Evolutionary conservation across 2,329 filamentous ascomycete species (phyloP), one percentile per base, ranked within the genome.

Genomic region (Byssoonygena ceratinophila): DNA sequence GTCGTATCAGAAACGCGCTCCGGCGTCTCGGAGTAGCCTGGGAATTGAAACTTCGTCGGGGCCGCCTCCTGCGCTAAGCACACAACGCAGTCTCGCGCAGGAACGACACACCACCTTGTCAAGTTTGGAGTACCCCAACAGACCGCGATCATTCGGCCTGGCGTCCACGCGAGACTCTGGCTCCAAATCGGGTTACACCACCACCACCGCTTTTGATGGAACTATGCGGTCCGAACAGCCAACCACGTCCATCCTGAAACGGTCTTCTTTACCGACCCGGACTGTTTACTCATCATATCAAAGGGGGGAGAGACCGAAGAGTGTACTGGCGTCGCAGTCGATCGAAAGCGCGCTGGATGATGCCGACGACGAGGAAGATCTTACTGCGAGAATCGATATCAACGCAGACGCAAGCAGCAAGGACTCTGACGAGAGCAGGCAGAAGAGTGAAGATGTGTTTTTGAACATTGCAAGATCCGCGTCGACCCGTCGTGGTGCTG

Each of bases 31-130:
- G 57, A 74, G 70, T 58, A 72, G 69, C 50, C 67, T 73, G 68
- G 73, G 74, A 59, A 74, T 76, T 67, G 71, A 74, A 61, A 74
- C 71, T 27, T 70, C 67, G 53, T 65, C 69, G 60, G 75, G 74
- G 54, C 74, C 76, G 43, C 74, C 74, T 48, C 71, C 75, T 54
- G 70, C 74, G n/a, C 68, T 75, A 54, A 71, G 74, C 54, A 75
- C 74, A 48, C 73, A 73, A 53, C 52, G 52, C 6, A 54, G 32
- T 25, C 59, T 66, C 43, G 63, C 66, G 59, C 64, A 69, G 53
- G 64, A 68, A 57, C 62, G 63, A 50, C 66, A 61, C 25, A 29
- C n/a, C n/a, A n/a, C 51, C 6, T 20, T 36, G 14, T 36, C 51
- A 16, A 44, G 14, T 31, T 20, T 45, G 34, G 47, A 54, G 27